Percentiles rank a stretch among this genome's conserved stretches.
Evolutionary conservation across 2,329 filamentous ascomycete species (phyloP).

Genomic region (Colletotrichum brevisporum): DNA sequence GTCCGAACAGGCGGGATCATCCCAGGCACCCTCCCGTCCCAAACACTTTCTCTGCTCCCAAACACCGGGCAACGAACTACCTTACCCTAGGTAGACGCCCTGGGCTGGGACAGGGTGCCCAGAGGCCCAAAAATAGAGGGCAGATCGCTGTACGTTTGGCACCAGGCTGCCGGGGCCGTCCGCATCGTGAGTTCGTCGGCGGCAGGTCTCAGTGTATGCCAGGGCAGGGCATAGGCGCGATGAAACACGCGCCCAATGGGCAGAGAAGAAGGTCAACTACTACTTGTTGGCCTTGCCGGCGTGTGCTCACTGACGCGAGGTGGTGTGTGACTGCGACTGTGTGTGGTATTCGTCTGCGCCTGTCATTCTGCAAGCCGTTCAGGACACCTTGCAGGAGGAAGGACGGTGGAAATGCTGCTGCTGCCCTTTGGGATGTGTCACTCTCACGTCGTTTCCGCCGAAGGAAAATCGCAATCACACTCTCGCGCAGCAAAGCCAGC

Average conservation of each 20-base stretch:
- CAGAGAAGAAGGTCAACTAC: not conserved
- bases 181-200: slow-evolving; percentile 28
- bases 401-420: slow-evolving; percentile 13
- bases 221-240: slow-evolving; percentile 21
- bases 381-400: not conserved
- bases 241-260: slow-evolving; percentile 37
- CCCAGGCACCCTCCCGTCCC: slow-evolving; percentile 30
- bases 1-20: slow-evolving; percentile 32
- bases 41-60: slow-evolving; percentile 19
- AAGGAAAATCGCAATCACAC: not conserved
- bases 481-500: not conserved
- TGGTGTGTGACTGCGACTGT: too few relatives aligned
- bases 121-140: slow-evolving; percentile 31
- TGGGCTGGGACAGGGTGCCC: too few relatives aligned
- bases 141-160: slow-evolving; percentile 23
- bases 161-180: slow-evolving; percentile 2
- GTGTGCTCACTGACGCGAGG: too few relatives aligned
- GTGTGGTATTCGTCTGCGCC: too few relatives aligned
- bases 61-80: slow-evolving; percentile 9
- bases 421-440: not conserved
- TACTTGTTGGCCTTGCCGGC: too few relatives aligned
- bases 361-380: not conserved
- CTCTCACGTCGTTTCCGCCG: not conserved
- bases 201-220: slow-evolving; percentile 27
- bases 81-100: too few relatives aligned